Conservation (phyloP, 2,329 filamentous ascomycete species). For the Hortaea sp. region DNA sequence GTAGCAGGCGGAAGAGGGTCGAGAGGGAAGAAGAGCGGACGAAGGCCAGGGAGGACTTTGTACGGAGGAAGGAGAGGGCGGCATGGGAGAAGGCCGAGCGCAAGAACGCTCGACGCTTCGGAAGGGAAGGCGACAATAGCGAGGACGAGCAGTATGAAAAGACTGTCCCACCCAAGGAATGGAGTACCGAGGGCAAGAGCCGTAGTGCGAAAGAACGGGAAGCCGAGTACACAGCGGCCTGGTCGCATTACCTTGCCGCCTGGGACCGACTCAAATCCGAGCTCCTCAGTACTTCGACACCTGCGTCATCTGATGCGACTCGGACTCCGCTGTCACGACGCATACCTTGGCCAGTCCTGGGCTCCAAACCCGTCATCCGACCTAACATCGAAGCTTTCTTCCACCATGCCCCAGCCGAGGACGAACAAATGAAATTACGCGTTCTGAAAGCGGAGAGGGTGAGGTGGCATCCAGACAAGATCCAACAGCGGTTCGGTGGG, state of each 20-base stretch:
- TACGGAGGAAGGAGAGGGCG: constrained; percentile 29
- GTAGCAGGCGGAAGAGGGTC: constrained; percentile 44
- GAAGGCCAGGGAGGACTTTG: constrained; percentile 28
- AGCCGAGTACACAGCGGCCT: constrained; percentile 19
- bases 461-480: constrained; percentile 95
- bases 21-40: constrained; percentile 35
- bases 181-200: background rate
- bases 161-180: background rate
- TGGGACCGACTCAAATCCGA: constrained; percentile 23
- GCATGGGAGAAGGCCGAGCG: constrained; percentile 20
- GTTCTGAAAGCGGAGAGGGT: constrained; percentile 75
- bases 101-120: constrained; percentile 31
- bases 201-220: constrained; percentile 1
- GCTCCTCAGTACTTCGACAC: constrained; percentile 6
- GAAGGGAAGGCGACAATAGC: constrained; percentile 15
- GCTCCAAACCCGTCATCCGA: constrained; percentile 45
- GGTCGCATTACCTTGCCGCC: constrained; percentile 18
- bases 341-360: constrained; percentile 63
- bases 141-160: constrained; percentile 45
- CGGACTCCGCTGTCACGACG: constrained; percentile 19
- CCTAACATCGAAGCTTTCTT: constrained; percentile 62
- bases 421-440: constrained; percentile 27
- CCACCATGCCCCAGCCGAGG: constrained; percentile 37
- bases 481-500: constrained; percentile 76
- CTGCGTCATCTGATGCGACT: constrained; percentile 4